A percentile compares a stretch with the other conserved stretches of the same genome.
Conservation (phyloP, 176 grass and related monocot species). For the Tuctoria greenei region DNA sequence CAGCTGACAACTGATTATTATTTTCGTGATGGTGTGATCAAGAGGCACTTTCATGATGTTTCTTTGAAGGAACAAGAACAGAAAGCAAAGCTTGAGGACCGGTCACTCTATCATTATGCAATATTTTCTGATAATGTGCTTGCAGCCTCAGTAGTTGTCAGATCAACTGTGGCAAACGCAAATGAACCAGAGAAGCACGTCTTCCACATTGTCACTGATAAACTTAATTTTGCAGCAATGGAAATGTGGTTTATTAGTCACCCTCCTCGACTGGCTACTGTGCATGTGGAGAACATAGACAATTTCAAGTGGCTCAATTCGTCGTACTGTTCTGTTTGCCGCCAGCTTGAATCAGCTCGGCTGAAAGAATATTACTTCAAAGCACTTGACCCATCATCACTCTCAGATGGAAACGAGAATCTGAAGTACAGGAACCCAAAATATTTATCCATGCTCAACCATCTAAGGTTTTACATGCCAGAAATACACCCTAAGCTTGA, state of each 20-base stretch:
- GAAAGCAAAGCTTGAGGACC: conserved; percentile 72
- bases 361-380: conserved; percentile 99
- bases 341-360: conserved; percentile 88
- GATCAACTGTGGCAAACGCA: conserved; percentile 72
- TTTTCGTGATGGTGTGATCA: conserved; percentile 43
- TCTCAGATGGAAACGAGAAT: conserved; percentile 86
- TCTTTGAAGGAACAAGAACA: conserved; percentile 52
- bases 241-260: conserved; percentile 89
- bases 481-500: conserved; percentile 91
- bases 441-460: conserved; percentile 97
- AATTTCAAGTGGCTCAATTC: conserved; percentile 98
- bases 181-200: conserved; percentile 87
- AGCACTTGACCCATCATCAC: conserved; percentile 81
- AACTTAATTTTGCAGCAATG: conserved; percentile 94
- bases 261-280: conserved; percentile 50
- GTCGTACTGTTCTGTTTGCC: conserved; percentile 85
- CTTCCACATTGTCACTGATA: conserved; percentile 93
- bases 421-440: conserved; percentile 95
- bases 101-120: conserved; percentile 88
- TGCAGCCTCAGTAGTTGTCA: conserved; percentile 84
- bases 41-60: conserved; percentile 36
- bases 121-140: conserved; percentile 97
- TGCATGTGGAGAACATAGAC: conserved; percentile 89
- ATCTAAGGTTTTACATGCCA: conserved; percentile 95
- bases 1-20: conserved; percentile 81